Evolutionary conservation across 2,329 filamentous ascomycete species (phyloP).

Genomic region (Ophiocordyceps robertsii): DNA sequence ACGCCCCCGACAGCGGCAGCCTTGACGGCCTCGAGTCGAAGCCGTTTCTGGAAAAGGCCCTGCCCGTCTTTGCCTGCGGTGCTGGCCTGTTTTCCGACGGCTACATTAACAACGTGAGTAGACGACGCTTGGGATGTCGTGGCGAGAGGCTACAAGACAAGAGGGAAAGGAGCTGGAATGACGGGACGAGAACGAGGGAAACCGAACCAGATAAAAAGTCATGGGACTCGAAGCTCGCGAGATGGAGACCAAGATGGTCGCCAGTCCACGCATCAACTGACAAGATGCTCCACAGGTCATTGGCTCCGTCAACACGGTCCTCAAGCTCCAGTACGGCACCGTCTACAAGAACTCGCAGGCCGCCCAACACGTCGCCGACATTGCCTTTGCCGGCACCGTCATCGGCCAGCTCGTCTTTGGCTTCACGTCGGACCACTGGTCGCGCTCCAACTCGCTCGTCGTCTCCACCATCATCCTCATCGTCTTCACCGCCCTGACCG

Average conservation of each 20-base stretch:
- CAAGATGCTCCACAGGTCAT: slow-evolving; percentile 48
- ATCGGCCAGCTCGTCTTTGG: slow-evolving; percentile 73
- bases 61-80: slow-evolving; percentile 76
- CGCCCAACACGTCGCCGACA: slow-evolving; percentile 62
- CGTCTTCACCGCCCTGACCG: slow-evolving; percentile 66
- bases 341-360: slow-evolving; percentile 58
- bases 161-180: no score
- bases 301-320: slow-evolving; percentile 71
- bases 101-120: slow-evolving; percentile 69
- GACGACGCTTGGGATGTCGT: not conserved
- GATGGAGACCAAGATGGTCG: not conserved
- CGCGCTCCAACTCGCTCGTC: slow-evolving; percentile 69
- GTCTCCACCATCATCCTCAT: slow-evolving; percentile 73
- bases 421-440: slow-evolving; percentile 71
- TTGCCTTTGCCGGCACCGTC: slow-evolving; percentile 79
- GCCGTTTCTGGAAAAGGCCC: slow-evolving; percentile 8
- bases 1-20: not conserved
- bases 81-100: slow-evolving; percentile 85
- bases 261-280: not conserved
- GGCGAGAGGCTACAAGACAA: no score
- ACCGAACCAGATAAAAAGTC: no score
- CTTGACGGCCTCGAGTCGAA: slow-evolving; percentile 3
- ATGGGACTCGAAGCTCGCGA: not conserved
- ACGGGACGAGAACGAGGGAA: not conserved
- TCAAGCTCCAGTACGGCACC: slow-evolving; percentile 52